These are phyloP conservation scores for Ophiostoma sp. DNA, from an alignment of 2,329 filamentous ascomycete species.

Conservation along the genomic window DNA sequence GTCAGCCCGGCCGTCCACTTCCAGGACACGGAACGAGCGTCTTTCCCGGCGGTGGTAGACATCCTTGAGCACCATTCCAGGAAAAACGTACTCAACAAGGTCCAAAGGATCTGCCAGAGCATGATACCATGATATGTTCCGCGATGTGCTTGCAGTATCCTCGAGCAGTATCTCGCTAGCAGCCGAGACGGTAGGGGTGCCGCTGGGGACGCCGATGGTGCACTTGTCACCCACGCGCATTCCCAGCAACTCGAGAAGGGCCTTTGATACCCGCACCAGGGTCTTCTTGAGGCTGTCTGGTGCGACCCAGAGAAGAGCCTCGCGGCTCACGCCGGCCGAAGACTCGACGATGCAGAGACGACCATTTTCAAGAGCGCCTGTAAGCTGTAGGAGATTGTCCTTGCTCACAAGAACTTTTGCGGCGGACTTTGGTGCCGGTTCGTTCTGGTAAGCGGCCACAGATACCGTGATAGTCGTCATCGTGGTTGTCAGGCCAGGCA, in stretches of 20 bases:
- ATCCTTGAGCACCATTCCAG: conserved; percentile 65
- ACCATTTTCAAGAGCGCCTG: conserved; percentile 25
- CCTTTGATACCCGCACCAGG: conserved; percentile 57
- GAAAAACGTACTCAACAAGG: conserved; percentile 59
- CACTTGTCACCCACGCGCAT: conserved; percentile 66
- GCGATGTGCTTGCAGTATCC: conserved; percentile 44
- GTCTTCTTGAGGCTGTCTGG: conserved; percentile 29
- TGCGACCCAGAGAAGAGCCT: conserved; percentile 24
- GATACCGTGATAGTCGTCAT: conserved; percentile 18
- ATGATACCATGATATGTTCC: conserved; percentile 35
- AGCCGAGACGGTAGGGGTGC: conserved; percentile 41
- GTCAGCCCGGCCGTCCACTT: conserved; percentile 49
- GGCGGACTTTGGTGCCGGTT: conserved; percentile 23
- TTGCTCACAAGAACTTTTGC: conserved; percentile 26
- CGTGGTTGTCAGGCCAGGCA: neutral
- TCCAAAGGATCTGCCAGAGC: conserved; percentile 33
- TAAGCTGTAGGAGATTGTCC: conserved; percentile 26
- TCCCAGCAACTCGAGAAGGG: conserved; percentile 65
- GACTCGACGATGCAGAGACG: conserved; percentile 25
- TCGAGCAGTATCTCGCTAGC: conserved; percentile 55
- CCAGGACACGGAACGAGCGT: conserved; percentile 53
- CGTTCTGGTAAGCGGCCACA: conserved; percentile 3
- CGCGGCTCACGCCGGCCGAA: conserved; percentile 18
- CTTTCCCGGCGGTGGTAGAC: conserved; percentile 50
- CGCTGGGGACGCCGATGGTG: conserved; percentile 48